A percentile compares a stretch with the other conserved stretches of the same genome.
These are phyloP conservation scores for Boletus insuetus DNA, from an alignment of 768 basidiomycete genomes.

Conservation along the genomic window DNA sequence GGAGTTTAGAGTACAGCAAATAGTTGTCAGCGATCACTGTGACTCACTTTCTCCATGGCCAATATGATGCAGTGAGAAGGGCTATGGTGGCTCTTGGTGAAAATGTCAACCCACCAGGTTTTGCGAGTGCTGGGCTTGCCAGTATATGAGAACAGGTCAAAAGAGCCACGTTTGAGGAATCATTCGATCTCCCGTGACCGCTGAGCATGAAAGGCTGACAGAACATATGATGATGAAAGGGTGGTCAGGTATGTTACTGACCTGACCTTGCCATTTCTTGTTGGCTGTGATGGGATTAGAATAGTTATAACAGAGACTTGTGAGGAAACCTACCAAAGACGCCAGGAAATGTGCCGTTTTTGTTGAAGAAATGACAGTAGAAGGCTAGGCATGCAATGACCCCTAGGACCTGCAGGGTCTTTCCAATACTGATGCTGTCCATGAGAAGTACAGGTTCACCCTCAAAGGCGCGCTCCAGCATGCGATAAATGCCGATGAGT, in stretches of 20 bases:
- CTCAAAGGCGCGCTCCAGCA: conserved; percentile 7
- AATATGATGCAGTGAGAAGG: no score
- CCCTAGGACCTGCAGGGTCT: conserved; percentile 21
- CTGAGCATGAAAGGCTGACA: background rate
- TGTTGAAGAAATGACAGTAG: background rate
- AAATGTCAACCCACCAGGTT: no score
- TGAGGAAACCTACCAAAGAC: background rate
- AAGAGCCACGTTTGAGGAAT: no score
- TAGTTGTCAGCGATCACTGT: no score
- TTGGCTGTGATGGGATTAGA: background rate
- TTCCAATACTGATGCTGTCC: conserved; percentile 25
- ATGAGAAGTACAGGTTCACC: conserved; percentile 14
- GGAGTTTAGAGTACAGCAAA: no score
- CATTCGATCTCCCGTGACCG: no score
- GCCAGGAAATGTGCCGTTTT: background rate
- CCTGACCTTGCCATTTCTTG: background rate
- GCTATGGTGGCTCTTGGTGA: no score
- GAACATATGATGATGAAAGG: background rate
- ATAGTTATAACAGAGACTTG: no score
- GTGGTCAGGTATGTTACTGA: background rate
- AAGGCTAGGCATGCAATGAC: conserved; percentile 10
- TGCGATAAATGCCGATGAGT: conserved; percentile 17
- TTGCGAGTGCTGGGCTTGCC: no score
- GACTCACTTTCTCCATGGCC: no score
- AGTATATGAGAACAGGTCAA: no score